phyloP scores from a whole-genome alignment of 176 grass and related monocot species.

The Lolium rigidum region DNA sequence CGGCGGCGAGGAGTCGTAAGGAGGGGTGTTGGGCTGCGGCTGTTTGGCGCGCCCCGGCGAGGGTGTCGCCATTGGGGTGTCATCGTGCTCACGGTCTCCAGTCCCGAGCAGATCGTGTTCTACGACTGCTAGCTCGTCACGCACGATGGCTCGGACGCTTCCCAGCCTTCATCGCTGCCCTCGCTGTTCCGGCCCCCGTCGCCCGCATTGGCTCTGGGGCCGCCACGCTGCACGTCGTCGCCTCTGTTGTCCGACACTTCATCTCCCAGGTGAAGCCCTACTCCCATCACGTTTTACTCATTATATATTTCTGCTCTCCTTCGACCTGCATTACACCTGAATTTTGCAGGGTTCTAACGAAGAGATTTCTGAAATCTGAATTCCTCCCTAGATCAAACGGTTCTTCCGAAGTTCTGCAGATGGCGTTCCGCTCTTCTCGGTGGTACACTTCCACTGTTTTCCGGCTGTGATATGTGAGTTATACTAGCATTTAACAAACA shows the following conservation, averaged over 20 bases:
- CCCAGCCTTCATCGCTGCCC: conserved; percentile 55
- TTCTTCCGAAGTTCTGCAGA: conserved; percentile 18
- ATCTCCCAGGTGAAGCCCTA: conserved; percentile 48
- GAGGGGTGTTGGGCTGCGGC: no score
- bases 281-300: neutral
- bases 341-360: conserved; percentile 52
- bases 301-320: no score
- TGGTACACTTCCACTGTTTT: conserved; percentile 25
- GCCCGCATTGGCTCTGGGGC: conserved; percentile 87
- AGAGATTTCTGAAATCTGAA: conserved; percentile 35
- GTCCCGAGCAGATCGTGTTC: conserved; percentile 17
- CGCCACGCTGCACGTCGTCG: conserved; percentile 76
- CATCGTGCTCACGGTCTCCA: no score
- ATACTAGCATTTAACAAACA: no score
- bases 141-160: conserved; percentile 62
- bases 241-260: conserved; percentile 53
- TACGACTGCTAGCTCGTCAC: conserved; percentile 64
- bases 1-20: no score
- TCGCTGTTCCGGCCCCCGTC: conserved; percentile 70
- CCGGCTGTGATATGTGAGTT: no score
- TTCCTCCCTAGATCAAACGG: conserved; percentile 2
- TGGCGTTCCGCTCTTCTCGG: neutral
- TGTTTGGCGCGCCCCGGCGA: no score
- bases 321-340: conserved; percentile 33
- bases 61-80: no score